Evolutionary conservation across 768 basidiomycete species (phyloP), one percentile per base, ranked within the genome.

Genomic region (Leucosporidium yakuticum): DNA sequence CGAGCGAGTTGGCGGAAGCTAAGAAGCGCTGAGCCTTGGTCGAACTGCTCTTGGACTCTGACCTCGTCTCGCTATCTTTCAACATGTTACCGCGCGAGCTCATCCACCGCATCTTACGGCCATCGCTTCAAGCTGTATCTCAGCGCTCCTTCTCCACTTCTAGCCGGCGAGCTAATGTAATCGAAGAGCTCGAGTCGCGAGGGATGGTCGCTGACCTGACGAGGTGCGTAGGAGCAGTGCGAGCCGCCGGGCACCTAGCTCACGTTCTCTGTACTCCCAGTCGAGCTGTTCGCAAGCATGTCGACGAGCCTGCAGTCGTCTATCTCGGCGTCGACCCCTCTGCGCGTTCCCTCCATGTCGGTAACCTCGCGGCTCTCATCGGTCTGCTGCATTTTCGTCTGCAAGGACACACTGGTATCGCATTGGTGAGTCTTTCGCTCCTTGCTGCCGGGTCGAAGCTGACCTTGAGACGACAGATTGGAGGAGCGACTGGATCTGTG

Each of bases 251-350:
- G 2, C 23, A 49, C 14, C 23, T 48, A 20, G 31, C 29, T 36
- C 4, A 17, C 27, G 50, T 62, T 34, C n/a, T 4, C 4, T 2
- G 4, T 6, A 20, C 3, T 21, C 23, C 11, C 59, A 79, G 78
- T 60, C 76, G 74, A 7, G 64, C 72, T 12, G 62, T 77, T 0
- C 68, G 73, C 0, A 50, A 70, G 17, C 75, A 77, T 60, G 74
- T 79, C 27, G 60, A 72, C 4, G 19, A 51, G 19, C 78, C 77
- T 0, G 76, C 74, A 21, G 84, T 84, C 0, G 83, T 91, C 23
- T 99, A 99, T 77, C 83, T 86, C 6, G 96, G 96, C 47, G 84
- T 98, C 51, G 96, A 99, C 77, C 96, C 96, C 20, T 92, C 95
- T 2, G 92, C 93, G 6, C 81, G 80, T 31, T 88, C 91, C 2